Evolutionary conservation across 2,329 filamentous ascomycete species (phyloP).

Genomic region (Neofusicoccum ribis): DNA sequence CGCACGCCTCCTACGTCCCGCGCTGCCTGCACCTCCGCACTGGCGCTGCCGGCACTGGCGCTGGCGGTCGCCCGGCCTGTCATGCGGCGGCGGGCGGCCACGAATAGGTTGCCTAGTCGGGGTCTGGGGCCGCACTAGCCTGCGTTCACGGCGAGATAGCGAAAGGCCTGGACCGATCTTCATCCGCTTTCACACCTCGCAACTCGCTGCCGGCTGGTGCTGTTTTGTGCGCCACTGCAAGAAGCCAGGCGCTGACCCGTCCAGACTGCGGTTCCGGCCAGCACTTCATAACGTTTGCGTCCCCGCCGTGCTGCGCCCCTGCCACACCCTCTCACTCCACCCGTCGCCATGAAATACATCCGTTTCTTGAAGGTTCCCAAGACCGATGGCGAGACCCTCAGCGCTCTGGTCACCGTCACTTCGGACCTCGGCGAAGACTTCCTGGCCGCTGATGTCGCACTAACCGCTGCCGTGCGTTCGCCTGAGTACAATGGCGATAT

Average conservation of each 20-base stretch:
- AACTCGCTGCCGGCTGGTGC: not conserved
- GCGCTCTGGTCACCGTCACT: slow-evolving; percentile 62
- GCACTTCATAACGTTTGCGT: not conserved
- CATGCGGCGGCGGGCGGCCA: not conserved
- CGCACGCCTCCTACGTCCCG: no score
- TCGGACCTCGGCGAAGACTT: slow-evolving; percentile 70
- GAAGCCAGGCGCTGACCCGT: not conserved
- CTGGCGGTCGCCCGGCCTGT: not conserved
- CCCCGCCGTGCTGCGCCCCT: slow-evolving; percentile 1
- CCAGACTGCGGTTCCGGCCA: not conserved
- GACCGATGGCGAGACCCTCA: slow-evolving; percentile 46
- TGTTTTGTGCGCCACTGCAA: not conserved
- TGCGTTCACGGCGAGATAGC: not conserved
- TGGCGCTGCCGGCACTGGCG: no score
- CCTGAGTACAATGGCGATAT: slow-evolving; percentile 37
- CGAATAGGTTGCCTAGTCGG: not conserved
- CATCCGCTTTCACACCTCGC: not conserved
- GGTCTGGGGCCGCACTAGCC: not conserved
- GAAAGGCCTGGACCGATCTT: slow-evolving; percentile 6
- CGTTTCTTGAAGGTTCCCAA: slow-evolving; percentile 67
- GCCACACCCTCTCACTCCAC: not conserved
- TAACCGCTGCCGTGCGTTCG: slow-evolving; percentile 43
- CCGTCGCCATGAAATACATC: slow-evolving; percentile 53
- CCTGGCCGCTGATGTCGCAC: slow-evolving; percentile 49
- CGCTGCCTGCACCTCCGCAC: no score